A percentile compares a stretch with the other conserved stretches of the same genome.
These are phyloP conservation scores for Fonsecaea multimorphosa DNA, from an alignment of 2,329 filamentous ascomycete genomes.

Conservation along the genomic window DNA sequence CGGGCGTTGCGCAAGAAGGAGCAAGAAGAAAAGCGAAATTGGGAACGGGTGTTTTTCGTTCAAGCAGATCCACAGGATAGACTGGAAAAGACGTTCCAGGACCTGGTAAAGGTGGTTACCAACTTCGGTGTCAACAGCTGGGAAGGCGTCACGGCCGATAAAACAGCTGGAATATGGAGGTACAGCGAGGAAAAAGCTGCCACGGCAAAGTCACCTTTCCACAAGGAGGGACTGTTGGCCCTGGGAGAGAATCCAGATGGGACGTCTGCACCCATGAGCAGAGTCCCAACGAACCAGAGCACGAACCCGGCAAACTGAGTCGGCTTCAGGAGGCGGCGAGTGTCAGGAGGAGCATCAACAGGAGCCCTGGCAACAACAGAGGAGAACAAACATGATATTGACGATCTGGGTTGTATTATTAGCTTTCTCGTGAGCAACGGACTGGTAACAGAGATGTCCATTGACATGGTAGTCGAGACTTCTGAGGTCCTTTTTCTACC, in stretches of 20 bases:
- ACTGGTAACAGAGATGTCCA: neutral
- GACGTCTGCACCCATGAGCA: slow-evolving; percentile 34
- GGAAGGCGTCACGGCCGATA: slow-evolving; percentile 61
- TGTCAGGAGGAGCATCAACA: neutral
- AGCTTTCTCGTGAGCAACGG: slow-evolving; percentile 1
- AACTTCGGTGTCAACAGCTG: slow-evolving; percentile 44
- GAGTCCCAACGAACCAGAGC: slow-evolving; percentile 34
- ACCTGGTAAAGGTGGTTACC: slow-evolving; percentile 50
- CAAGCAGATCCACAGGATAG: slow-evolving; percentile 42
- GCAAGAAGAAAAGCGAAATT: slow-evolving; percentile 72
- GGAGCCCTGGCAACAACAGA: neutral
- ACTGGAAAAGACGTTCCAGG: slow-evolving; percentile 48
- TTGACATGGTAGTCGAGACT: neutral
- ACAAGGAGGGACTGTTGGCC: slow-evolving; percentile 48
- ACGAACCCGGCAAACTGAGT: slow-evolving; percentile 17
- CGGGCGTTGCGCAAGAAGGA: slow-evolving; percentile 77
- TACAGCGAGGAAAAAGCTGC: slow-evolving; percentile 64
- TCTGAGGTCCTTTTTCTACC: neutral
- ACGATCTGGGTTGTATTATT: slow-evolving; percentile 9
- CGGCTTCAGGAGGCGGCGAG: neutral
- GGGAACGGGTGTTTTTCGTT: slow-evolving; percentile 84
- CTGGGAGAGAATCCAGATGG: slow-evolving; percentile 44
- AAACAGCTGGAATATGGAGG: slow-evolving; percentile 74
- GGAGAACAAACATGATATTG: neutral
- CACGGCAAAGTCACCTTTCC: slow-evolving; percentile 51